Evolutionary conservation across 2,329 filamentous ascomycete species (phyloP).

Genomic region (Colletotrichum abscissum): DNA sequence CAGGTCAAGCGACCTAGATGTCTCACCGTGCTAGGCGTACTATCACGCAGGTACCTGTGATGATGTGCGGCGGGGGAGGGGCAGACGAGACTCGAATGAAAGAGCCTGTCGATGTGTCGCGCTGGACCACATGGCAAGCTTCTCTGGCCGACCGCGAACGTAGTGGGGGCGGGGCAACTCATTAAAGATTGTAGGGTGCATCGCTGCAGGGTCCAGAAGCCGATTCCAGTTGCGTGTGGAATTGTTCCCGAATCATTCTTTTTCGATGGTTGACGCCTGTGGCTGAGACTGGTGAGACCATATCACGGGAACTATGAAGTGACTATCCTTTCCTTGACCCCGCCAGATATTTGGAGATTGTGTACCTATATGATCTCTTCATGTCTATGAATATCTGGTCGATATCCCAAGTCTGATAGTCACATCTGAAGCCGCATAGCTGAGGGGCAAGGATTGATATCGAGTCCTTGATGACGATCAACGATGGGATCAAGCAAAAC

Average conservation of each 20-base stretch:
- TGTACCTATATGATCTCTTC: neutral
- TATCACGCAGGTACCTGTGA: neutral
- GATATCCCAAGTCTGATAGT: neutral
- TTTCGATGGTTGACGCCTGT: neutral
- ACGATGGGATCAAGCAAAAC: neutral
- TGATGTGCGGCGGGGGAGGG: neutral
- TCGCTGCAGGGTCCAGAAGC: slow-evolving; percentile 28
- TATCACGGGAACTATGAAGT: neutral
- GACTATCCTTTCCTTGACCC: too few relatives aligned
- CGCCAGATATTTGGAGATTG: too few relatives aligned
- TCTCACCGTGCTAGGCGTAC: neutral
- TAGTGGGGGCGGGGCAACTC: slow-evolving; percentile 1
- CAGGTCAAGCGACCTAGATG: neutral
- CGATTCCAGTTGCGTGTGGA: neutral
- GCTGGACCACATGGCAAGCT: slow-evolving; percentile 33
- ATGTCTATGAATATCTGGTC: neutral
- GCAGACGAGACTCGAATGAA: neutral
- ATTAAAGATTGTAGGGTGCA: neutral
- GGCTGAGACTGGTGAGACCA: neutral
- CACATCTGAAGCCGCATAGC: neutral
- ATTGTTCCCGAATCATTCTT: neutral
- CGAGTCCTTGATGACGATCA: neutral
- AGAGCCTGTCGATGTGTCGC: slow-evolving; percentile 21
- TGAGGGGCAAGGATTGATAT: neutral
- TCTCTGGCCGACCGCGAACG: slow-evolving; percentile 16